Evolutionary conservation across 2,329 filamentous ascomycete species (phyloP), one percentile per base, ranked within the genome.

Genomic region (Madurella fahalii): DNA sequence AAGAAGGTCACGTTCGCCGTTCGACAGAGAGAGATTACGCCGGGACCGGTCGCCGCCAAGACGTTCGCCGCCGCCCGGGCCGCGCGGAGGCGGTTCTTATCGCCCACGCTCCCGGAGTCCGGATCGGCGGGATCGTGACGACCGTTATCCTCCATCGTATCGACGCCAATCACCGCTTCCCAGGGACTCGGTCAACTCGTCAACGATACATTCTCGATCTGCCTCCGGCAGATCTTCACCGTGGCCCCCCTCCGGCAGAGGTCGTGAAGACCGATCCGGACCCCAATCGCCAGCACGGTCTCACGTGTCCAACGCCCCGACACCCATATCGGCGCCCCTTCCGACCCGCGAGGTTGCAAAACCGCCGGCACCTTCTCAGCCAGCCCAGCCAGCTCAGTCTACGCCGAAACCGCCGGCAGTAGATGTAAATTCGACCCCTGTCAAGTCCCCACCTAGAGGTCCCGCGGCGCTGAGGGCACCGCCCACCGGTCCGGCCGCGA

Each of bases 1-100:
- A 67, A 74, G 78, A 58, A 73, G 80, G 61, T 83, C 81, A 20
- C 74, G 81, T 46, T 83, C 80, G 34, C 80, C 80, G 1, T 75
- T 73, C 54, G 72, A 72, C 40, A 71, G 77, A 64, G 78, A 81
- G 56, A 74, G 72, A 41, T 58, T 70, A 30, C 72, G 70, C 37
- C 65, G 69, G 9, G 65, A 69, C 34, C 63, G 72, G n/a, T 70
- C 71, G 13, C 66, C 70, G 7, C 59, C 66, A 20, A 61, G 74
- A 53, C 69, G 74, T 46, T 72, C 72, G 3, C 69, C 75, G 0
- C 71, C 72, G 39, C 67, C 69, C 16, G 65, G 63, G 30, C 60
- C 71, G 9, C 71, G 75, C 40, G 74, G 70, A 11, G 69, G 63
- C n/a, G 69, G 61, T 52, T 71, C 75, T 2, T 83, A 79, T 60